Evolutionary conservation across 176 grass and related monocot genomes (phyloP), one percentile per base, ranked within the genome.

Genomic region (Carex littledalei): DNA sequence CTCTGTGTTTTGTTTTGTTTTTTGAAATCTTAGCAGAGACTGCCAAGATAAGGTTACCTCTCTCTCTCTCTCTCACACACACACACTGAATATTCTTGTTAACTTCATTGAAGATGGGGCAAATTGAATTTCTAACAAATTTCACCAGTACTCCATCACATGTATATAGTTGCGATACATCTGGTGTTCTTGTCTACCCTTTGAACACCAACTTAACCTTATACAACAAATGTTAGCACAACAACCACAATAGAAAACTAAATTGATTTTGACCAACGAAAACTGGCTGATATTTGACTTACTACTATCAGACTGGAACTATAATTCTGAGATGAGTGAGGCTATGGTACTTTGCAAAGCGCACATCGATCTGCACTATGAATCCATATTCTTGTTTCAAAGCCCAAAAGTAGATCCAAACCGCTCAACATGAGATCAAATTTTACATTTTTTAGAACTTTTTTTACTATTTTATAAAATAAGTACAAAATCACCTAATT

Each of bases 1-100:
- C 1, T 56, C 56, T 69, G 2, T 65, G 4, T 39, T 39, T 39
- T 39, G 2, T 35, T 29, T 29, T 29, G 29, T 29, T 43, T 43
- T 11, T 50, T 50, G 1, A 50, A 50, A 50, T 50, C 47, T 50
- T 3, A 10, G 10, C 47, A 50, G 47, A 2, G 47, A 50, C 47
- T 50, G 47, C 47, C 47, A 50, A 50, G 47, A 97, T 97, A 93
- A 97, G 91, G 93, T 94, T 58, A 18, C 56, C 54, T 88, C 63
- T 11, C 37, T 39, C 63, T 43, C 0, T 41, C 67, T 69, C 10
- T 65, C 34, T 57, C 26, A 26, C 26, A 26, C 49, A n/a, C 16
- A 43, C 34, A 1, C 67, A 45, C 29, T 17, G 67, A 45, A 17
- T 39, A 45, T 63, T 63, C 60, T 63, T 21, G 18, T 63, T 8